Evolutionary conservation across 1,284 basidiomycete genomes (phyloP), one percentile per base, ranked within the genome.

Genomic region (Naganishia sp.): DNA sequence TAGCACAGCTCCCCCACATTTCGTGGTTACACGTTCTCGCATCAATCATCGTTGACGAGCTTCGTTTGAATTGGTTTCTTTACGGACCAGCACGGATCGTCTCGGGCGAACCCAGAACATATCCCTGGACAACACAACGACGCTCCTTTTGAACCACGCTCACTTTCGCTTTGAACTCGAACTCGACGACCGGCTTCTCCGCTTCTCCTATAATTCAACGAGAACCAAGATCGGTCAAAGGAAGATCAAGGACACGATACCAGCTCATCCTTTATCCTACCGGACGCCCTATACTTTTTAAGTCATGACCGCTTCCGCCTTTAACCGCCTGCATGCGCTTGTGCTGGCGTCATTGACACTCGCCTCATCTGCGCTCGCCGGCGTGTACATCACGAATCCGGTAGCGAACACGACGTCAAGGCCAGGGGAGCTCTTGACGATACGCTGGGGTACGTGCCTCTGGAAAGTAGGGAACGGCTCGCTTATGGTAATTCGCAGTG

Each of bases 401-500:
- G 82, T 86, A 31, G 81, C 82, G 9, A 66, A 81, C 0, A 84
- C 86, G 15, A 79, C 73, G 11, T 86, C 84, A 74, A 75, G 81
- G n/a, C 88, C 83, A 67, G 90, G 89, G 39, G 81, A 87, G 73
- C 70, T 75, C 1, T 81, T 85, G 53, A 85, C 81, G 33, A 78
- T 94, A 69, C 78, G 73, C 55, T 94, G 92, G 92, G 77, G 84
- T 78, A 65, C 72, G 76, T 74, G 43, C 36, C 10, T 42, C n/a
- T 13, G 25, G 42, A 33, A 23, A 31, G n/a, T 21, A 18, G 13
- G 43, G 21, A n/a, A 13, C 23, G 23, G 16, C 9, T 33, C 6
- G 15, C 43, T 48, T 10, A 31, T 33, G 48, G 1, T 43, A 23
- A 43, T 53, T n/a, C 33, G 13, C 10, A 78, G 77, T 72, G 69